These are phyloP conservation scores for Hypoxylon lenormandii DNA, from an alignment of 495 filamentous ascomycete genomes.

Conservation along the genomic window DNA sequence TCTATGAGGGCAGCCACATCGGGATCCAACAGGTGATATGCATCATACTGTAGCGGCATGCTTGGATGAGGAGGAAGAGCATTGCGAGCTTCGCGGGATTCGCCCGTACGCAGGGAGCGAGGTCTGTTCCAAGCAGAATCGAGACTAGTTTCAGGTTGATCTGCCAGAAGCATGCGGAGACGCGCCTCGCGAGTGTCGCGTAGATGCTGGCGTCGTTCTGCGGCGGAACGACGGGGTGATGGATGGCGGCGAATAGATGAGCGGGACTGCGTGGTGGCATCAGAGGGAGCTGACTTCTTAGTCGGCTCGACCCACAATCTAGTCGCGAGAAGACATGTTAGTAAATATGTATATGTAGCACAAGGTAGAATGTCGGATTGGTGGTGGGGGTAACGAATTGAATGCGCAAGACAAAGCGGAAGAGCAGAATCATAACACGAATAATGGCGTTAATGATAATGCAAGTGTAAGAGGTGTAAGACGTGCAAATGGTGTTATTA, in stretches of 20 bases:
- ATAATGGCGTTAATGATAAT: background rate
- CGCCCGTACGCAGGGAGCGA: too few species aligned
- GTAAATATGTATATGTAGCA: background rate
- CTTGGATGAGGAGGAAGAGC: too few species aligned
- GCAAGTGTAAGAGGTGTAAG: background rate
- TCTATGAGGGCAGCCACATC: too few species aligned
- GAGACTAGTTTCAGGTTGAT: background rate
- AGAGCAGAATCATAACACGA: too few species aligned
- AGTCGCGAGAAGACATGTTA: conserved; percentile 34
- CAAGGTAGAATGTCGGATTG: too few species aligned
- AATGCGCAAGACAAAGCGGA: too few species aligned
- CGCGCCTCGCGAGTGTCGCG: conserved; percentile 38
- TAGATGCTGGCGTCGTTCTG: conserved; percentile 27
- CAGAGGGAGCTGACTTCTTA: conserved; percentile 59
- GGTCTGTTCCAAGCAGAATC: too few species aligned
- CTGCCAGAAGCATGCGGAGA: conserved; percentile 25
- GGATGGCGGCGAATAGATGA: conserved; percentile 79
- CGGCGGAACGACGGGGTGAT: conserved; percentile 66
- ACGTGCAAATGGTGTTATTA: background rate
- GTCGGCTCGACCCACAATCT: conserved; percentile 68
- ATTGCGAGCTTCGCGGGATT: too few species aligned
- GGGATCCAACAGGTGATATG: too few species aligned
- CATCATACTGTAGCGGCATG: too few species aligned
- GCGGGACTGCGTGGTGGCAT: conserved; percentile 67
- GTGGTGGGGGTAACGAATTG: background rate